phyloP scores from a whole-genome alignment of 2,329 filamentous ascomycete species.

The Beauveria sp. region DNA sequence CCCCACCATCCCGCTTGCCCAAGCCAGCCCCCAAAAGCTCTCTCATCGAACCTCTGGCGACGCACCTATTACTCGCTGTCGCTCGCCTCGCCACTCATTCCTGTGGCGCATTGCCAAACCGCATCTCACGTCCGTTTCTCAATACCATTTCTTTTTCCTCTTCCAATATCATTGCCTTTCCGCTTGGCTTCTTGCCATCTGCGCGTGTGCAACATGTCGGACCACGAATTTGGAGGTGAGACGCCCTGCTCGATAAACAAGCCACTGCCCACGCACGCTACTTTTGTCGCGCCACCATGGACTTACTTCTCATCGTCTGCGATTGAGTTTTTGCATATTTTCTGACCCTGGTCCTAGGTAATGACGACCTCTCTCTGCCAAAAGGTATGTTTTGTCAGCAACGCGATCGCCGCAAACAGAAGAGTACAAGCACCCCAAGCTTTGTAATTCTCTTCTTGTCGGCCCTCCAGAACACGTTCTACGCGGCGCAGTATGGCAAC shows the following conservation, averaged over 20 bases:
- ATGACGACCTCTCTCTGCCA: slow-evolving; percentile 56
- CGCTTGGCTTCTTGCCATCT: background rate
- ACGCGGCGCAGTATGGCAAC: slow-evolving; percentile 3
- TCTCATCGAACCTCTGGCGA: background rate
- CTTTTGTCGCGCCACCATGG: background rate
- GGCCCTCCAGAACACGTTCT: background rate
- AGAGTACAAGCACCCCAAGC: background rate
- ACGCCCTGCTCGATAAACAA: slow-evolving; percentile 13
- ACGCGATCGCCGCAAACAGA: background rate
- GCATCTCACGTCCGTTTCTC: background rate
- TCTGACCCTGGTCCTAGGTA: slow-evolving; percentile 32
- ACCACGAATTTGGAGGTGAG: slow-evolving; percentile 59
- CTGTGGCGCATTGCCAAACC: background rate
- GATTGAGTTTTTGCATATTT: slow-evolving; percentile 25
- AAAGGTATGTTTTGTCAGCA: slow-evolving; percentile 42
- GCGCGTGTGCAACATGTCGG: slow-evolving; percentile 43
- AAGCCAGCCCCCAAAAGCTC: slow-evolving; percentile 4
- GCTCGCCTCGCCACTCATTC: background rate
- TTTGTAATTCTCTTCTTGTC: background rate
- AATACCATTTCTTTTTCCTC: background rate
- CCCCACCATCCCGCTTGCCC: slow-evolving; percentile 9
- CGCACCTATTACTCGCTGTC: background rate
- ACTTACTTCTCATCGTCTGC: slow-evolving; percentile 6
- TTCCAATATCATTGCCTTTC: background rate
- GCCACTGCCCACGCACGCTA: background rate